Conservation (phyloP, 495 filamentous ascomycete species). For the Penicillium nucicola region DNA sequence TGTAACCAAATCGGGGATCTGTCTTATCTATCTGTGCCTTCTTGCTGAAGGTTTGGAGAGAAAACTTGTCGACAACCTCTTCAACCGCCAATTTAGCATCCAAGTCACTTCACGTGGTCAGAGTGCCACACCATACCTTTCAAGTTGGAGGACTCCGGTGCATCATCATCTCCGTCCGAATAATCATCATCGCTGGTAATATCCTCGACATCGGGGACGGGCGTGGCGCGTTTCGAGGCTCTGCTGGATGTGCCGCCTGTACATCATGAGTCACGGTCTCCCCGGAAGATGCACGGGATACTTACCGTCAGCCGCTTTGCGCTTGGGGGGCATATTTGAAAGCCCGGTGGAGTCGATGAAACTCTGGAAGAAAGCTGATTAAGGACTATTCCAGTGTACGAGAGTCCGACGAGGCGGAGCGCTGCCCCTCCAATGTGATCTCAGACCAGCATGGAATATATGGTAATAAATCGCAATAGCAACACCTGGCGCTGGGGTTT, state of each 20-base stretch:
- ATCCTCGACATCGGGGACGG: constrained; percentile 62
- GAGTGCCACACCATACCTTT: constrained; percentile 53
- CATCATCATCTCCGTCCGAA: constrained; percentile 58
- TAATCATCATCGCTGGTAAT: constrained; percentile 69
- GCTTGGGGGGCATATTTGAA: constrained; percentile 66
- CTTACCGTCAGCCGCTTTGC: constrained; percentile 65
- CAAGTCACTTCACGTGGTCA: constrained; percentile 23
- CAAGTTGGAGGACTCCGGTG: constrained; percentile 40
- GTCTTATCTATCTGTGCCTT: constrained; percentile 33
- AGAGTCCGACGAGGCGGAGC: constrained; percentile 10
- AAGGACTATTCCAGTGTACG: background rate
- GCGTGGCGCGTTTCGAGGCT: constrained; percentile 63
- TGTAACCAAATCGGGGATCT: constrained; percentile 58
- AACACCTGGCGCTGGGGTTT: constrained; percentile 7
- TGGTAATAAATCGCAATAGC: constrained; percentile 9
- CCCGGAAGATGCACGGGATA: background rate
- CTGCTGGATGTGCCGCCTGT: constrained; percentile 54
- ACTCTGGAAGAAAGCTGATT: background rate
- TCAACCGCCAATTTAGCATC: constrained; percentile 21
- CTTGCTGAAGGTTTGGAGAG: constrained; percentile 50
- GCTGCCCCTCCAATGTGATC: constrained; percentile 8
- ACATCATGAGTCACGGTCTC: constrained; percentile 28
- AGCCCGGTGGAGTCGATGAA: background rate
- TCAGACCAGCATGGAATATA: constrained; percentile 26
- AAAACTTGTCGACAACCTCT: constrained; percentile 67